phyloP scores from a whole-genome alignment of 2,329 filamentous ascomycete species.

The Aspergillus pseudonomiae region DNA sequence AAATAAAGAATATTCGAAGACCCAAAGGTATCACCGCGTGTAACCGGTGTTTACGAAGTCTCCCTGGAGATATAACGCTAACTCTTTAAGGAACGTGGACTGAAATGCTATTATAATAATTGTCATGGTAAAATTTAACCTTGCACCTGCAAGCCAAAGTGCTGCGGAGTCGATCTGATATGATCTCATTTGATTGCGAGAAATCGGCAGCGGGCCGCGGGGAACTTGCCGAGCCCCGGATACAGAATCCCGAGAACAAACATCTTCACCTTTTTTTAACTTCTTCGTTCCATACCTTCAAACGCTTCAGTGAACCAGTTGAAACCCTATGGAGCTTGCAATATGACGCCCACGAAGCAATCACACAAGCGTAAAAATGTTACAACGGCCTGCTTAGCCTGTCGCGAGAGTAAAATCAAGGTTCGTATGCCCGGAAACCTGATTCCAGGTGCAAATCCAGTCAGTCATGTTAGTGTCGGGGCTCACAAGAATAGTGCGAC shows the following conservation, averaged over 20 bases:
- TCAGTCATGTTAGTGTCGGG: background rate
- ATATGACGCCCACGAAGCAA: background rate
- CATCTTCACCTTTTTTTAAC: background rate
- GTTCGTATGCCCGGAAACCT: background rate
- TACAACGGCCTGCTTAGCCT: background rate
- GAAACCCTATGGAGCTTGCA: background rate
- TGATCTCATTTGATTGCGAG: background rate
- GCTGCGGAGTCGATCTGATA: too few species aligned
- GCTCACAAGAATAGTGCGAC: background rate
- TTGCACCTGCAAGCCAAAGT: too few species aligned
- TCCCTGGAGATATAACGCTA: too few species aligned
- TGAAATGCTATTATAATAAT: too few species aligned
- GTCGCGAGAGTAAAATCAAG: background rate
- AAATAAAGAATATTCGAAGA: too few species aligned
- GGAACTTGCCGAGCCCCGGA: background rate
- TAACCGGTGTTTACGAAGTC: too few species aligned
- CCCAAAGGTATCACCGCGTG: too few species aligned
- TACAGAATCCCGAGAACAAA: background rate
- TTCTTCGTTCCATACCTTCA: background rate
- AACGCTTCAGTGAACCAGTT: background rate
- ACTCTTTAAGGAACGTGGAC: too few species aligned
- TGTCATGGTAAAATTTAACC: rapidly evolving
- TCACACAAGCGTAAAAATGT: background rate
- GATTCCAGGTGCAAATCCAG: background rate
- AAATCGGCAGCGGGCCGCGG: background rate